A percentile compares a stretch with the other conserved stretches of the same genome.
Conservation (phyloP, 495 filamentous ascomycete species). For the Penicillium paxilli region DNA sequence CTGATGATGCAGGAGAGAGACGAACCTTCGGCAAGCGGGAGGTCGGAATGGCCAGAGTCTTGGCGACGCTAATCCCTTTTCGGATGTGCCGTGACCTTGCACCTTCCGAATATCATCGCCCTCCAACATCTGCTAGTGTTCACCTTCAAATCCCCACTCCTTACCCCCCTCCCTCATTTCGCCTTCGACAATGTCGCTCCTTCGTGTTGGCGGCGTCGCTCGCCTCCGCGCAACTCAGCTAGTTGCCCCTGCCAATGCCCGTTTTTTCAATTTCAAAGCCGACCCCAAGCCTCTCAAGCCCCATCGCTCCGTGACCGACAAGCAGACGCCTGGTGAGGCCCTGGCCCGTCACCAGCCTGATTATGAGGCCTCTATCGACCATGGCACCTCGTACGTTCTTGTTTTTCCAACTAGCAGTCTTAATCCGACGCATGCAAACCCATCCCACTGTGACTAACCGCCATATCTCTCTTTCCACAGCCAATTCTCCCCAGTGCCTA, state of each 20-base stretch:
- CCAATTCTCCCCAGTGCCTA: slow-evolving; percentile 85
- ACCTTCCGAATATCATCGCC: slow-evolving; percentile 28
- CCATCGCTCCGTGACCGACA: slow-evolving; percentile 50
- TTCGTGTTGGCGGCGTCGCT: slow-evolving; percentile 42
- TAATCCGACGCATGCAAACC: neutral
- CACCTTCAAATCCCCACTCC: slow-evolving; percentile 20
- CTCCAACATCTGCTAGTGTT: slow-evolving; percentile 24
- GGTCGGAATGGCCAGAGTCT: slow-evolving; percentile 38
- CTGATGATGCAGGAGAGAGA: slow-evolving; percentile 37
- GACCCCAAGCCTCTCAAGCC: slow-evolving; percentile 38
- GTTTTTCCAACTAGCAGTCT: too few species aligned
- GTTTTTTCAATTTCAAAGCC: slow-evolving; percentile 39
- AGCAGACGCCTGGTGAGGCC: slow-evolving; percentile 52
- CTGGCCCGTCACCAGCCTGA: slow-evolving; percentile 70
- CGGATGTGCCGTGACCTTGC: slow-evolving; percentile 35
- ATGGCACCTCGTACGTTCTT: slow-evolving; percentile 77
- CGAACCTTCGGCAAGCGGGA: slow-evolving; percentile 41
- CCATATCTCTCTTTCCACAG: slow-evolving; percentile 41
- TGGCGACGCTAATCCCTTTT: slow-evolving; percentile 45
- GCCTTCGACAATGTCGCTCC: slow-evolving; percentile 43
- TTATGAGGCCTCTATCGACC: slow-evolving; percentile 75
- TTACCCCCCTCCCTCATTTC: slow-evolving; percentile 15
- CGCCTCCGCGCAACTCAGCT: slow-evolving; percentile 37
- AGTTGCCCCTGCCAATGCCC: slow-evolving; percentile 35
- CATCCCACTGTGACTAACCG: slow-evolving; percentile 28